Base-by-base conservation (phyloP, 441 rosid genomes). In the Viola pubescens region DNA sequence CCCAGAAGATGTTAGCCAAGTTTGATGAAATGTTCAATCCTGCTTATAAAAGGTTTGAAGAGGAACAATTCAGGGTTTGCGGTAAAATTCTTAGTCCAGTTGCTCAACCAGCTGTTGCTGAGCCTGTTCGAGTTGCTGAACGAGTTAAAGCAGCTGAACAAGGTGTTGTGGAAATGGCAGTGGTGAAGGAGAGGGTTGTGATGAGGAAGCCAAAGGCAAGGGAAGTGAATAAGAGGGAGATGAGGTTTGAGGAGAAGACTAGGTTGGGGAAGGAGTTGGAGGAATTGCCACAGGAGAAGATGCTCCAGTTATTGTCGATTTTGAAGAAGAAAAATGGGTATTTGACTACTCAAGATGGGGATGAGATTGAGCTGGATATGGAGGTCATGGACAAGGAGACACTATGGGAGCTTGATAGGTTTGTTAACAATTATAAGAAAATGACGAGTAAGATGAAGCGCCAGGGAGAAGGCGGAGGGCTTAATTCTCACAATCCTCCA, bases 321-420 rank as follows among this genome's bases (percentile, higher is more conserved):
- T 43, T 77, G 6, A 68, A 66, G 50, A 81, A 71, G 72, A 71
- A 73, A 55, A 77, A 75, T 44, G 61, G 65, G 56, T 54, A 63
- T n/a, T 66, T 71, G 56, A 12, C 34, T 26, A 57, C 52, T 3
- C 69, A 57, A 10, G 77, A 77, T 1, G 79, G 73, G 34, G 77
- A 73, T 55, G 82, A 73, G 58, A 68, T 80, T 47, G 85, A 73
- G 45, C 73, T 81, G 2, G 81, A 77, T 48, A 69, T 81, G 3
- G 85, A 78, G 48, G 67, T 65, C 2, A 44, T 75, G 6, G 82
- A 78, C 59, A 63, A 55, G 0, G 81, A 81, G 61, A 78, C 82
- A 13, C 73, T 78, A 0, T 78, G 79, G 85, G 82, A 81, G 68
- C 82, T 81, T 34, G 81, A 71, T 52, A 39, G 81, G 54, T 70